A percentile compares a stretch with the other conserved stretches of the same genome.
Conservation (phyloP, 257 asterid species). For the Ilex aquifolium region DNA sequence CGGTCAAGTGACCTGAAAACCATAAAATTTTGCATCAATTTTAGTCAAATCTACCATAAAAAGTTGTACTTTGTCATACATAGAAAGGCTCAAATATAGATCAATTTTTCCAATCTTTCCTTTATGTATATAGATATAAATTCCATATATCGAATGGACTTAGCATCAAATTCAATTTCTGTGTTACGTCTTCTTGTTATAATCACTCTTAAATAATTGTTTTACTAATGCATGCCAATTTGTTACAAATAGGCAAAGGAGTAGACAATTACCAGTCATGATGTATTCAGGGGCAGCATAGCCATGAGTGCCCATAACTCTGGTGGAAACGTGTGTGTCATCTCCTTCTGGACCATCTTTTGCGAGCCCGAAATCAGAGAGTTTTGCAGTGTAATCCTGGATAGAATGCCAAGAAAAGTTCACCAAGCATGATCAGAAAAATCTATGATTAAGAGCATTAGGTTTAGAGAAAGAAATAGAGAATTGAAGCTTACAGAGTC, state of each 20-base stretch:
- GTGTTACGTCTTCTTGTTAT: too few species aligned
- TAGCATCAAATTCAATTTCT: neutral
- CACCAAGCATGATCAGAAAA: too few species aligned
- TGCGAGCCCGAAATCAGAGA: constrained; percentile 90
- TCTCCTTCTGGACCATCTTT: constrained; percentile 95
- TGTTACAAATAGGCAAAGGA: neutral
- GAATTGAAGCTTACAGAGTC: constrained; percentile 47
- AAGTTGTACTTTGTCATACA: too few species aligned
- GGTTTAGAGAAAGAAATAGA: neutral
- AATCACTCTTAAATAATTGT: neutral
- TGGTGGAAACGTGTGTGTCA: constrained; percentile 83
- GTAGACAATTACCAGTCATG: constrained; percentile 54
- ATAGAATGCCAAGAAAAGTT: neutral
- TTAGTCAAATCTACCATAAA: too few species aligned
- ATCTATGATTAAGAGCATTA: too few species aligned
- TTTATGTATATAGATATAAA: neutral
- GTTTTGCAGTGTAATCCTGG: constrained; percentile 78
- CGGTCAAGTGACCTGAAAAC: constrained; percentile 65
- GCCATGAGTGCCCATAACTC: constrained; percentile 93
- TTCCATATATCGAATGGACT: neutral
- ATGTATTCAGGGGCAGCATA: constrained; percentile 91
- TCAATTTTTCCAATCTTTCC: neutral
- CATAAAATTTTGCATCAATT: neutral
- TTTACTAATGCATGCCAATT: neutral
- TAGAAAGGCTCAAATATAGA: too few species aligned